phyloP scores from a whole-genome alignment of 768 basidiomycete genomes.

The Suillus bovinus region DNA sequence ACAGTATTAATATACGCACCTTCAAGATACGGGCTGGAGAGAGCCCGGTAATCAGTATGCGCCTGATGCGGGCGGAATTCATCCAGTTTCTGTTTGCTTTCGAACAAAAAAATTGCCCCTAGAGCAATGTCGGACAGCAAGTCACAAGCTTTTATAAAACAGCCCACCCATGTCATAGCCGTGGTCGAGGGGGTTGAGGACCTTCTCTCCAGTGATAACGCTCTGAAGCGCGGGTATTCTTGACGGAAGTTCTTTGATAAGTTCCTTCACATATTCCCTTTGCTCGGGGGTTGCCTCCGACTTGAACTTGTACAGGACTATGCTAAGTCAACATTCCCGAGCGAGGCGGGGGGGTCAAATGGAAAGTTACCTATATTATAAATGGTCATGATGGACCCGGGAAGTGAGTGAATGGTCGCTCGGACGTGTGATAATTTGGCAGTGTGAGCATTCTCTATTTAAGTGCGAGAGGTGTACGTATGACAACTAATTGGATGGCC shows the following conservation, averaged over 20 bases:
- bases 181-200: slow-evolving; percentile 9
- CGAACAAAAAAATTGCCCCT: slow-evolving; percentile 17
- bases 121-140: slow-evolving; percentile 1
- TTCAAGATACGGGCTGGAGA: slow-evolving; percentile 6
- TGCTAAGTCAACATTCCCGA: slow-evolving; percentile 8
- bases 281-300: slow-evolving; percentile 13
- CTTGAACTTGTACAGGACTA: slow-evolving; percentile 14
- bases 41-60: slow-evolving; percentile 9
- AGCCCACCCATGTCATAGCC: slow-evolving; percentile 16
- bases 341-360: background rate
- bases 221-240: slow-evolving; percentile 13
- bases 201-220: slow-evolving; percentile 13
- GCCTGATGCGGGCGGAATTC: slow-evolving; percentile 11
- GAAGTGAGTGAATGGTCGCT: background rate
- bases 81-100: slow-evolving; percentile 13
- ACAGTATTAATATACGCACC: slow-evolving; percentile 6
- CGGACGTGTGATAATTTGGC: background rate
- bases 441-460: background rate
- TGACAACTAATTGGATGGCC: background rate
- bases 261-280: slow-evolving; percentile 11
- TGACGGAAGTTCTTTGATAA: slow-evolving; percentile 7
- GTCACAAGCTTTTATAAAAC: background rate
- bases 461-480: background rate
- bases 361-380: slow-evolving; percentile 2
- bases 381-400: background rate